Evolutionary conservation across 176 grass and related monocot genomes (phyloP), one percentile per base, ranked within the genome.

Genomic region (Bolboschoenus planiculmis): DNA sequence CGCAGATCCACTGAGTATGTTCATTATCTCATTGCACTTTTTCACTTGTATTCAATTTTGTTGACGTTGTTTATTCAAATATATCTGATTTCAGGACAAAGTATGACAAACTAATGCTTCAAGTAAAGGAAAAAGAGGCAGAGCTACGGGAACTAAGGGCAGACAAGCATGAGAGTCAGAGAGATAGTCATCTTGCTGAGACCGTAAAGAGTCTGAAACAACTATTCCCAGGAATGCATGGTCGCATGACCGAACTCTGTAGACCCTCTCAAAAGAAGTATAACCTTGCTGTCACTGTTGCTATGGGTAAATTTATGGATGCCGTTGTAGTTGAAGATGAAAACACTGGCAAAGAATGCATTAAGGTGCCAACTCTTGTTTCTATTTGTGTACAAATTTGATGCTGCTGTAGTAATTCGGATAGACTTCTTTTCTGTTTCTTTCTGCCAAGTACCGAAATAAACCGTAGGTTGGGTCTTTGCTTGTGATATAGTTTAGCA

Each of bases 241-340:
- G 95, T 88, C 92, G 95, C 55, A 98, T 98, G 95, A 94, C 88
- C 56, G 95, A 98, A 89, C 92, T 98, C 53, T 98, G 92, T 82
- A 87, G 95, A 73, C 95, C 95, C 37, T 93, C 92, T 60, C 92
- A 98, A 55, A 98, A 98, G 88, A 98, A 95, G 88, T 98, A 95
- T 86, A 98, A 98, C 62, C 90, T 98, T 78, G 88, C 95, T 87
- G 95, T 98, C 40, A 98, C 95, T 68, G 95, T 98, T 88, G 95
- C 95, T 56, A 98, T 98, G 95, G 95, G 95, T 36, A 98, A 94
- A 86, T 98, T 91, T 75, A 98, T 98, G 95, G 95, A 98, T 86
- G 95, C 95, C 47, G 85, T 98, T 13, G 92, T 98, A 23, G 95
- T 98, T 66, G 95, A 98, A 91, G 92, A 98, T 83, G 92, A 98